Base-by-base conservation (phyloP, 2,329 filamentous ascomycete species). In the Teratosphaeria pseudoeucalypti region DNA sequence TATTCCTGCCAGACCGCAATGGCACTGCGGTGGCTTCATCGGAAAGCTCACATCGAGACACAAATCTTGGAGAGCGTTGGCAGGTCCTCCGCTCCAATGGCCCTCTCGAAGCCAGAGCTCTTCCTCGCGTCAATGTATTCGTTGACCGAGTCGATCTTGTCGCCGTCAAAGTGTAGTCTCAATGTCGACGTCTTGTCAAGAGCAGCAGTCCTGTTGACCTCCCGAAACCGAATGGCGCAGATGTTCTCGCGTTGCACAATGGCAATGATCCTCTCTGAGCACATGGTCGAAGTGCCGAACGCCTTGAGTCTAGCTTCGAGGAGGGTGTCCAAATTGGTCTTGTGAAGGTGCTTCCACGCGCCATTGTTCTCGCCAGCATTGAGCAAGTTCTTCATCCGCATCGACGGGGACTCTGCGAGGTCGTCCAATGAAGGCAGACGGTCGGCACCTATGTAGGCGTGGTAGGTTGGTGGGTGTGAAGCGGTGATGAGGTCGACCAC, bases 351-450 rank as follows among this genome's bases (percentile, higher is more conserved):
- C 3, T 58, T 58, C 61, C 61, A 62, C 34, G 57, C 57, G 39
- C 61, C 61, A 58, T 62, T 61, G 43, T 52, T 54, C 29, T 53
- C 52, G 37, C 49, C 56, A 16, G 56, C 58, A 23, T 58, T 57
- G 12, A 62, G 47, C 56, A 62, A 52, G 34, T 58, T 53, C 58
- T 60, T 62, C 61, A 62, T 62, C 23, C 61, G 61, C 56, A 62
- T 60, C 7, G 57, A 54, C 3, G 61, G 61, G 1, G 58, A 60
- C 23, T 62, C 61, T 11, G 61, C 61, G 11, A 56, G 47, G 34
- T 62, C 61, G 56, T 62, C 61, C 19, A 62, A 54, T 2, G 61
- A 39, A 29, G 61, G 57, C 29, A 62, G 29, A 6, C 37, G 29
- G n/a, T 60, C 52, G 23, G 58, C 58, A 14, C 47, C 49, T 23